Evolutionary conservation across 495 filamentous ascomycete species (phyloP).

Genomic region (Bathelium albidoporum): DNA sequence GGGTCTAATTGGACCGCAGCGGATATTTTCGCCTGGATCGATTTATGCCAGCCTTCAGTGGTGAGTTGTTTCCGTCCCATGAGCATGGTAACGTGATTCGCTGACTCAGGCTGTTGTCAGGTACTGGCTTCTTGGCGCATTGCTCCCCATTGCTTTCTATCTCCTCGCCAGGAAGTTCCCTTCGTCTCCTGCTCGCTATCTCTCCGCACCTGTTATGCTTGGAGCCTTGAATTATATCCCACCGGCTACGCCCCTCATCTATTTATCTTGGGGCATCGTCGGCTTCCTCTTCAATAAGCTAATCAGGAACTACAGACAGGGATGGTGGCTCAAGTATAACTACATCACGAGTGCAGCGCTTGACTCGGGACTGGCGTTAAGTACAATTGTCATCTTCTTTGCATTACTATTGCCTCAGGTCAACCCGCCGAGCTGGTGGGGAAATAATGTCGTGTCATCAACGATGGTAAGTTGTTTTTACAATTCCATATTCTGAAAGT

Average conservation of each 20-base stretch:
- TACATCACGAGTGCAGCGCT: slow-evolving; percentile 59
- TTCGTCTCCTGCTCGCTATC: slow-evolving; percentile 34
- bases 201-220: slow-evolving; percentile 42
- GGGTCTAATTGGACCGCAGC: slow-evolving; percentile 69
- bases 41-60: slow-evolving; percentile 62
- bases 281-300: slow-evolving; percentile 58
- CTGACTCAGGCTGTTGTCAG: background rate
- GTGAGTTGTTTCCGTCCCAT: slow-evolving; percentile 27
- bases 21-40: slow-evolving; percentile 66
- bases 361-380: slow-evolving; percentile 55
- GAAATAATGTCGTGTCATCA: slow-evolving; percentile 40
- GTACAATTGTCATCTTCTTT: slow-evolving; percentile 62
- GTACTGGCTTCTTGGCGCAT: slow-evolving; percentile 43
- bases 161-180: slow-evolving; percentile 38
- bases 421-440: slow-evolving; percentile 54
- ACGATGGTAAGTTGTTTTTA: slow-evolving; percentile 29
- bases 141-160: slow-evolving; percentile 40
- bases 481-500: background rate
- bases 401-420: slow-evolving; percentile 47
- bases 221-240: slow-evolving; percentile 38
- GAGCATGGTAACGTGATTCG: background rate
- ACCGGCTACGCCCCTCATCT: slow-evolving; percentile 45
- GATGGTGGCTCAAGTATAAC: slow-evolving; percentile 74
- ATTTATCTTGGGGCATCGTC: slow-evolving; percentile 53
- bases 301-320: slow-evolving; percentile 49